Percentiles rank a stretch among this genome's conserved stretches.
phyloP scores from a whole-genome alignment of 192 early-diverging fungal species.

The Fimicolochytrium jonesii region DNA sequence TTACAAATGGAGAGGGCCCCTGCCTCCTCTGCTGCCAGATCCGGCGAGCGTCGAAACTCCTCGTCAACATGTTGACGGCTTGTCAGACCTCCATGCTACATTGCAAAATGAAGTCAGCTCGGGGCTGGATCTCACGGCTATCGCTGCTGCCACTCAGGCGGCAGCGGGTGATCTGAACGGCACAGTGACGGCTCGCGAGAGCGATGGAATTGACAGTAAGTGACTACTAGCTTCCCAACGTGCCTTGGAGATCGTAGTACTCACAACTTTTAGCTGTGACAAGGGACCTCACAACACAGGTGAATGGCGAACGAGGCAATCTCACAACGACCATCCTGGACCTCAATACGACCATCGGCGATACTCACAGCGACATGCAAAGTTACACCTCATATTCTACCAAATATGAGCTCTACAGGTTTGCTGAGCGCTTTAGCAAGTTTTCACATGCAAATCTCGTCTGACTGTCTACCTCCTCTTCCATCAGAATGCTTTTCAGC shows the following conservation, averaged over 20 bases:
- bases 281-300: background rate
- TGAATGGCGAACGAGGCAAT: background rate
- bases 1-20: too few relatives aligned
- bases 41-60: too few relatives aligned
- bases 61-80: too few relatives aligned
- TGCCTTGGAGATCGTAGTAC: background rate
- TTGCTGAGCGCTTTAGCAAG: too few relatives aligned
- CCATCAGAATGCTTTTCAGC: too few relatives aligned
- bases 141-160: background rate
- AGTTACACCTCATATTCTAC: background rate
- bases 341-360: background rate
- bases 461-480: too few relatives aligned
- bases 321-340: background rate
- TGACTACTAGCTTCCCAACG: too few relatives aligned
- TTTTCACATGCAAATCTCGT: too few relatives aligned
- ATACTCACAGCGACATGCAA: background rate
- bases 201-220: background rate
- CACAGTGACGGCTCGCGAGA: background rate
- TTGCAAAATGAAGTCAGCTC: too few relatives aligned
- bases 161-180: background rate
- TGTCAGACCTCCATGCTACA: too few relatives aligned
- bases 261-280: background rate
- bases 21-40: too few relatives aligned
- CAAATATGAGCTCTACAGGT: constrained; percentile 17
- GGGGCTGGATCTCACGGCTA: background rate